Conservation (phyloP, 2,329 filamentous ascomycete genomes). For the Xylariaceae sp. region DNA sequence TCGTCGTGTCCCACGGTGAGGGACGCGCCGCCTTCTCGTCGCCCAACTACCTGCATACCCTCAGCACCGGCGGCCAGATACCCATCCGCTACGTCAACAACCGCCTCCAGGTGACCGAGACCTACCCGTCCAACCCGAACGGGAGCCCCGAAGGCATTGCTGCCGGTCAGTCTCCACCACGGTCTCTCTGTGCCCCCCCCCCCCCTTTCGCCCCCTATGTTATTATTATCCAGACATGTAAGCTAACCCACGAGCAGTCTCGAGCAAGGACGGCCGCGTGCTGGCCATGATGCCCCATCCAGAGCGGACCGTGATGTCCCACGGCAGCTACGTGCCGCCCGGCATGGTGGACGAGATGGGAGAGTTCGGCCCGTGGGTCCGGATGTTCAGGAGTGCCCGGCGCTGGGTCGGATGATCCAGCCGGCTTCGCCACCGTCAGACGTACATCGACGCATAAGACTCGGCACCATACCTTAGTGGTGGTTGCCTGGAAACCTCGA, state of each 20-base stretch:
- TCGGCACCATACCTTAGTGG: too few species aligned
- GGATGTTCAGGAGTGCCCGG: slow-evolving; percentile 81
- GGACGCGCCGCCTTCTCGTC: slow-evolving; percentile 67
- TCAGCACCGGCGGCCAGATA: slow-evolving; percentile 62
- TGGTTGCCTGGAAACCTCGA: too few species aligned
- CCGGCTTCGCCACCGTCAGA: too few species aligned
- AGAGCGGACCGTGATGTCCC: slow-evolving; percentile 77
- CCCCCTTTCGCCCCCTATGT: neutral
- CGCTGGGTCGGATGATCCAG: slow-evolving; percentile 71
- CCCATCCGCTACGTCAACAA: slow-evolving; percentile 85
- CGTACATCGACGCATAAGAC: too few species aligned
- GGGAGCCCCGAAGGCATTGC: slow-evolving; percentile 77
- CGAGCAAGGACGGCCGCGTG: slow-evolving; percentile 69
- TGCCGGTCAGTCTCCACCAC: slow-evolving; percentile 43
- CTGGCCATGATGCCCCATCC: slow-evolving; percentile 91
- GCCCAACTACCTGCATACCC: slow-evolving; percentile 40
- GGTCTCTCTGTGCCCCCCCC: neutral
- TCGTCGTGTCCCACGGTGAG: slow-evolving; percentile 86
- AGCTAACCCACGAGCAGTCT: slow-evolving; percentile 12
- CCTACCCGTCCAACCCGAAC: slow-evolving; percentile 86
- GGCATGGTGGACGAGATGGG: slow-evolving; percentile 59
- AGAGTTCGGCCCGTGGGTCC: slow-evolving; percentile 75
- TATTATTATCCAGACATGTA: neutral
- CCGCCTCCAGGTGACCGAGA: slow-evolving; percentile 62
- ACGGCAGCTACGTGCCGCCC: slow-evolving; percentile 66